These are phyloP conservation scores for Hypocreales sp. DNA, from an alignment of 2,329 filamentous ascomycete species.

Conservation along the genomic window DNA sequence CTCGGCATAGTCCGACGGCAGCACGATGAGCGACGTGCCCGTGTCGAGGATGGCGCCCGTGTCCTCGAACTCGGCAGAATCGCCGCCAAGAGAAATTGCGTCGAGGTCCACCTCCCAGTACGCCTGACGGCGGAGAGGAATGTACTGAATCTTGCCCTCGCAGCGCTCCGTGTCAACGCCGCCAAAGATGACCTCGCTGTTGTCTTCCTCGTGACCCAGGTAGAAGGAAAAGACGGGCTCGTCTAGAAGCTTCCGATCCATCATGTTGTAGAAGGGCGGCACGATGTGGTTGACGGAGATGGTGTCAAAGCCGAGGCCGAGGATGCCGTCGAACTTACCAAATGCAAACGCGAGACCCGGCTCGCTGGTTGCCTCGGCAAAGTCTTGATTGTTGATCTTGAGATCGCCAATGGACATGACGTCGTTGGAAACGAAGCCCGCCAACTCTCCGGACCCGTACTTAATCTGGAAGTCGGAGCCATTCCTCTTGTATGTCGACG, in stretches of 20 bases:
- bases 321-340: slow-evolving; percentile 90
- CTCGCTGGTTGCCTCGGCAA: slow-evolving; percentile 91
- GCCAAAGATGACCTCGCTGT: slow-evolving; percentile 82
- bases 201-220: slow-evolving; percentile 56
- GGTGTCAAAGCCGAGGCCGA: slow-evolving; percentile 86
- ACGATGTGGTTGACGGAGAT: slow-evolving; percentile 95
- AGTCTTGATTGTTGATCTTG: slow-evolving; percentile 76
- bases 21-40: slow-evolving; percentile 91
- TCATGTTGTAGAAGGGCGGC: slow-evolving; percentile 92
- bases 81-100: slow-evolving; percentile 74
- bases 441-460: slow-evolving; percentile 89
- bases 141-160: slow-evolving; percentile 76
- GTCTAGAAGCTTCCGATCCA: slow-evolving; percentile 79
- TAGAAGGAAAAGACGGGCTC: slow-evolving; percentile 95
- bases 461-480: slow-evolving; percentile 83
- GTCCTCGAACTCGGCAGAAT: slow-evolving; percentile 77
- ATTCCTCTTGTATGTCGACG: slow-evolving; percentile 87
- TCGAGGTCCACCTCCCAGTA: slow-evolving; percentile 99
- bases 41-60: slow-evolving; percentile 97
- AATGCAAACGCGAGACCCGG: slow-evolving; percentile 96
- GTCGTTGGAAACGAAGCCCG: slow-evolving; percentile 87
- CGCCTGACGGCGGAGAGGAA: slow-evolving; percentile 92
- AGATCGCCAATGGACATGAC: slow-evolving; percentile 77
- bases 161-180: slow-evolving; percentile 71
- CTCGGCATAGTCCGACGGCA: slow-evolving; percentile 82